phyloP scores from a whole-genome alignment of 2,329 filamentous ascomycete genomes.

The Lojkania enalia region DNA sequence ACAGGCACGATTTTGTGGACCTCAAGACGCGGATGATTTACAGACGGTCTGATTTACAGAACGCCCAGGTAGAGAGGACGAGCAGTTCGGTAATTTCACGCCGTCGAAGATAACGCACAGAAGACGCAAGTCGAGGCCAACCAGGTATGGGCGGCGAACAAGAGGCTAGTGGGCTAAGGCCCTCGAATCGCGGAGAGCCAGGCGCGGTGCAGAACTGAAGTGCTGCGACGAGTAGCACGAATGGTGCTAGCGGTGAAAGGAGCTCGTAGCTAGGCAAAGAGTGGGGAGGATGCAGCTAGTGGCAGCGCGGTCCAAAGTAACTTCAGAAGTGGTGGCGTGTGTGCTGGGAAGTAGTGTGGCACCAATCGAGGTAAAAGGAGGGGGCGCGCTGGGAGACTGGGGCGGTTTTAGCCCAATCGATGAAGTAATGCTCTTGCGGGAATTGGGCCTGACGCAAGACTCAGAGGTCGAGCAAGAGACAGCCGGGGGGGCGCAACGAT shows the following conservation, averaged over 20 bases:
- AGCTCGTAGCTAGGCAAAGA: slow-evolving; percentile 29
- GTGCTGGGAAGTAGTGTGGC: slow-evolving; percentile 43
- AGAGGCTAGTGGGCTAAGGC: slow-evolving; percentile 22
- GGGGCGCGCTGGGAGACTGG: slow-evolving; percentile 33
- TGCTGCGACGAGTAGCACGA: slow-evolving; percentile 44
- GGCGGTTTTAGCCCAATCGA: slow-evolving; percentile 38
- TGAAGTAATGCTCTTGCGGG: slow-evolving; percentile 42
- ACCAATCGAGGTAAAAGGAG: slow-evolving; percentile 34
- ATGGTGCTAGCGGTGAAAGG: slow-evolving; percentile 39
- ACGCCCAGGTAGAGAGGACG: slow-evolving; percentile 41
- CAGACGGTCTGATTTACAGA: slow-evolving; percentile 47
- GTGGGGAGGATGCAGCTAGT: slow-evolving; percentile 36
- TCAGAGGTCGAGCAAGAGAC: background rate
- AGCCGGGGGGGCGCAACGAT: slow-evolving; percentile 13
- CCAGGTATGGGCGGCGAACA: slow-evolving; percentile 28
- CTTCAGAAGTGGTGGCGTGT: slow-evolving; percentile 36
- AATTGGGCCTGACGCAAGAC: slow-evolving; percentile 24
- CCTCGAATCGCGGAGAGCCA: slow-evolving; percentile 43
- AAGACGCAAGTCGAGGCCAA: slow-evolving; percentile 41
- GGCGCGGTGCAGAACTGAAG: slow-evolving; percentile 34
- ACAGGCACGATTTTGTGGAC: slow-evolving; percentile 48
- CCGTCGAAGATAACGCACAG: slow-evolving; percentile 45
- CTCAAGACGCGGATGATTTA: slow-evolving; percentile 55
- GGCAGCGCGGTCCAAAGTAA: slow-evolving; percentile 33
- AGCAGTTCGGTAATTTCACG: slow-evolving; percentile 46